These are phyloP conservation scores for Arthrobotrys conoides DNA, from an alignment of 2,329 filamentous ascomycete genomes.

Conservation along the genomic window DNA sequence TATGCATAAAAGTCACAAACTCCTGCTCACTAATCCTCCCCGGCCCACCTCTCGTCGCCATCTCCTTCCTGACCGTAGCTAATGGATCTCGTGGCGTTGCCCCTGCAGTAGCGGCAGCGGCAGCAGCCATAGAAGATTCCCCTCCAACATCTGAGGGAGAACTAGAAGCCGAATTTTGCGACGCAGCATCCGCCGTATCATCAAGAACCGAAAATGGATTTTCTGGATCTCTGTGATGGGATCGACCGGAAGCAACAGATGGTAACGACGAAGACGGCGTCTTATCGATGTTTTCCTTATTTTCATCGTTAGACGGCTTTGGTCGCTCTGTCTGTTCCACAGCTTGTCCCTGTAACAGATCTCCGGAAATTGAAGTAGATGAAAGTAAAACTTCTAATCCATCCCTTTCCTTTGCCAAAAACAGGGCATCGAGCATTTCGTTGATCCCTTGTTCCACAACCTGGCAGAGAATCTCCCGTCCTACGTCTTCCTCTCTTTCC, in stretches of 20 bases:
- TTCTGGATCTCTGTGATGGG: constrained; percentile 32
- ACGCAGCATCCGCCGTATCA: constrained; percentile 34
- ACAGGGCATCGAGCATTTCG: constrained; percentile 88
- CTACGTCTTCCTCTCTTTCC: constrained; percentile 78
- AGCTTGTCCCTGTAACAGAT: constrained; percentile 64
- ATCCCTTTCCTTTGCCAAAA: constrained; percentile 83
- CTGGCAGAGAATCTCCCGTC: constrained; percentile 90
- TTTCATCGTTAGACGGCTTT: constrained; percentile 63
- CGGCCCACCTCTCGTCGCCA: constrained; percentile 80
- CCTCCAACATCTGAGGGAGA: constrained; percentile 61
- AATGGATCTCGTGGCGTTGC: constrained; percentile 66
- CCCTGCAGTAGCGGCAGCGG: neutral
- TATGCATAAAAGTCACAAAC: constrained; percentile 81
- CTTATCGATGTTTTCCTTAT: constrained; percentile 60
- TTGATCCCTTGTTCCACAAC: constrained; percentile 94
- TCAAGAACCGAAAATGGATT: constrained; percentile 46
- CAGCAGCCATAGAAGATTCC: constrained; percentile 2
- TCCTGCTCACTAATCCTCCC: constrained; percentile 83
- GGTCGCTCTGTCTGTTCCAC: constrained; percentile 69
- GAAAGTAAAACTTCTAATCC: constrained; percentile 78
- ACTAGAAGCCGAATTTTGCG: constrained; percentile 48
- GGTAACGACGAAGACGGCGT: constrained; percentile 31
- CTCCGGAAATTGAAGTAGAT: constrained; percentile 66
- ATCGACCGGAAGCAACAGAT: neutral
- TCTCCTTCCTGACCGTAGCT: constrained; percentile 77